Evolutionary conservation across 192 early-diverging fungal genomes (phyloP), one percentile per base, ranked within the genome.

Genomic region (Coemansia sp.): DNA sequence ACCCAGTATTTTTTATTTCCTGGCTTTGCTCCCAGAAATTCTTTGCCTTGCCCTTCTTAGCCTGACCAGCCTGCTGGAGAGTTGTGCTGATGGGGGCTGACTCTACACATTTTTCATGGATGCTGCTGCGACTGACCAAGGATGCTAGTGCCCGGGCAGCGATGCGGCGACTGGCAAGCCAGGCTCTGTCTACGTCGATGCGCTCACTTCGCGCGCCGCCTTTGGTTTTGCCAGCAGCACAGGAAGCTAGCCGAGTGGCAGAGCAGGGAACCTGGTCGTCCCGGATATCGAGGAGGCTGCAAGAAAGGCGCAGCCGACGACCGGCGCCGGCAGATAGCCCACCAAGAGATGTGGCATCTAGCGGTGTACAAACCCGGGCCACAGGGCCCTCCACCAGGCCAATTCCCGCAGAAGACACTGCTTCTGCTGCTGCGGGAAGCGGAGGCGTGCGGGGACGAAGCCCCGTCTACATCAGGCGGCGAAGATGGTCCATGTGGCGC

Each of bases 71-170:
- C 14, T 28, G 24, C 51, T 16, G 16, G 14, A 14, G 50, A 55
- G 51, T 28, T 28, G 34, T 31, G 51, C 51, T 35, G 59, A 77
- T 78, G 76, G 76, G 70, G 23, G 76, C 76, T 5, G 76, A 78
- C 56, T 73, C 76, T 16, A 78, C 69, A 50, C 66, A 72, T 37
- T 39, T 79, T 50, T 68, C 68, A 51, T 61, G 67, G 68, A 62
- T 69, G 20, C 50, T 79, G 50, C 58, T 64, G 43, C 71, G 67
- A 4, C 34, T 74, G 33, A 59, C 59, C 35, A 61, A 65, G 20
- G 71, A 78, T 57, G 67, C 48, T 18, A 62, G 65, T 21, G 45
- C 64, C 34, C 56, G 68, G 48, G 42, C 34, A 1, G 48, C 42
- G 35, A 53, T 70, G 56, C 60, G 71, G 51, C 51, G 51, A 37